Evolutionary conservation across 176 grass and related monocot species (phyloP), one percentile per base, ranked within the genome.

Genomic region (Luzula sylvatica): DNA sequence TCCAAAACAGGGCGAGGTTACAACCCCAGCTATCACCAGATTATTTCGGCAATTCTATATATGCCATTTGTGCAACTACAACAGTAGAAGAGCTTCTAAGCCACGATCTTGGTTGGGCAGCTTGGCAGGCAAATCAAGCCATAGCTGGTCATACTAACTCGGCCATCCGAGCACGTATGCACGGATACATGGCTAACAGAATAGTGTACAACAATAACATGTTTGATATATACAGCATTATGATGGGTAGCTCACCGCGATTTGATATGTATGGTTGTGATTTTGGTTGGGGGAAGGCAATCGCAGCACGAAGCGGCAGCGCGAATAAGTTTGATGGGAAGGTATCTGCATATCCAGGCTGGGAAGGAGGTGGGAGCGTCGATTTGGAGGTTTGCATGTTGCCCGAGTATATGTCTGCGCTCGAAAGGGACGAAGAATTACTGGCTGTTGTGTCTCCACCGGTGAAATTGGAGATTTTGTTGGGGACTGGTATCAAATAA

Each of bases 291-390:
- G 87, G 81, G 5, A 62, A 52, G 12, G 38, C 77, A 2, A 46
- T 82, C 42, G 87, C 87, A 4, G 55, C 42, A 14, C 64, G 81
- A 20, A 86, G 87, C 45, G 81, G 87, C 23, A 44, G 18, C 53
- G 77, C 66, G 4, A 73, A 93, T 68, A 93, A 93, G 66, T 49
- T 55, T 1, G 87, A 93, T 22, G 87, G 87, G 0, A 78, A 86
- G 61, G 21, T 63, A 3, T 55, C 66, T 16, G 27, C 77, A 3
- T 93, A 78, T 54, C 73, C 73, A 1, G 87, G 70, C 0, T 15
- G 66, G 52, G 56, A 82, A 3, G 81, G 73, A 0, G 69, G 6
- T 1, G 87, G 77, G 0, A 58, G 81, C 55, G 26, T 86, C 40
- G 81, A 75, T 29, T 75, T 62, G 11, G 87, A 93, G 66, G 15